Evolutionary conservation across 2,329 filamentous ascomycete species (phyloP), one percentile per base, ranked within the genome.

Genomic region (Cercospora nicotianae): DNA sequence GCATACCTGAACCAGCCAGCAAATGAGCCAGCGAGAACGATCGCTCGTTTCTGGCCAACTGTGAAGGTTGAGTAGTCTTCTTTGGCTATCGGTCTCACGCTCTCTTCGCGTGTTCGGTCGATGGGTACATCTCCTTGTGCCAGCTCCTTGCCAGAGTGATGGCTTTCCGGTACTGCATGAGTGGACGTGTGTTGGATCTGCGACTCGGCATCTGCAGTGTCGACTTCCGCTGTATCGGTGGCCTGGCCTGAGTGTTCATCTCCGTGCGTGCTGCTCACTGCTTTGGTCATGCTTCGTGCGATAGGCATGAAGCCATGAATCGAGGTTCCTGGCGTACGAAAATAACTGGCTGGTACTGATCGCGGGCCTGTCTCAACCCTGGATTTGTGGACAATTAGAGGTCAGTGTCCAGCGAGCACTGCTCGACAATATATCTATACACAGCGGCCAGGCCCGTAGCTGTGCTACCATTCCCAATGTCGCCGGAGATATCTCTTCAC

Each of bases 51-150:
- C 64, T 78, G 75, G 10, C 64, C 67, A 8, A 68, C 63, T 3
- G 75, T 74, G 67, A 78, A 78, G 7, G 76, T 68, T 0, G 76
- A 77, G 57, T 76, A 77, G 23, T 75, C 72, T 53, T 74, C 74
- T 18, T 58, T 69, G 4, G 70, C 67, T 3, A 70, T 55, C 12
- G 64, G 60, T 18, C 60, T 55, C 42, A 28, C 64, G 36, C 66
- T 61, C 48, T 68, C 58, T 28, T 36, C 33, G 6, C 36, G 12
- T 39, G 20, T 30, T 57, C 28, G 26, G 26, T 63, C 61, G 28
- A 30, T 65, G 26, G 55, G 18, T 12, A 36, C 10, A 18, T 60
- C 28, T 26, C 7, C 30, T n/a, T 59, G 28, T 36, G 16, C 7
- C 1, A 30, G n/a, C 31, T 59, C 28, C 16, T 59, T 12, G 28